These are phyloP conservation scores for Onygena corvina DNA, from an alignment of 2,329 filamentous ascomycete genomes.

Conservation along the genomic window DNA sequence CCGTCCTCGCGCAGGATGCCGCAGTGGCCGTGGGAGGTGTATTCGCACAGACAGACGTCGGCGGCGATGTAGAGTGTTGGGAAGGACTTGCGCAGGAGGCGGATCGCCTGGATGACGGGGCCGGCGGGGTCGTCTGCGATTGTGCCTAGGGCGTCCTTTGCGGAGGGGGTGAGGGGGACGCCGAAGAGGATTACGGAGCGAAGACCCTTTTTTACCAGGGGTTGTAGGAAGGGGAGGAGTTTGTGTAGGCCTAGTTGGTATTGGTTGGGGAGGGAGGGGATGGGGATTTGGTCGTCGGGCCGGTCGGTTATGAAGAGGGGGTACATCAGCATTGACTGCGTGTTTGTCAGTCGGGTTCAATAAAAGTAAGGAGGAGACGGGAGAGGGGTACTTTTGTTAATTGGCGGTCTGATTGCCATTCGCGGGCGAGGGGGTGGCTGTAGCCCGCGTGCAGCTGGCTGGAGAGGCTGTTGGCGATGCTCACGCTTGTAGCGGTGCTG, in stretches of 20 bases:
- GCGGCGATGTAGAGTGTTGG: constrained; percentile 82
- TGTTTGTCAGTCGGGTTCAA: constrained; percentile 6
- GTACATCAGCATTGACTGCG: constrained; percentile 93
- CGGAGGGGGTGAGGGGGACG: constrained; percentile 66
- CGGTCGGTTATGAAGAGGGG: constrained; percentile 92
- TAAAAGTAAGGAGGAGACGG: background rate
- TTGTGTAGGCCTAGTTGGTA: constrained; percentile 78
- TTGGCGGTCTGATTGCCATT: constrained; percentile 75
- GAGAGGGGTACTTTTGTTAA: constrained; percentile 58
- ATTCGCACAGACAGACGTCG: constrained; percentile 96
- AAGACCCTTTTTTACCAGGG: constrained; percentile 79
- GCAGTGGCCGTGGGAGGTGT: constrained; percentile 95
- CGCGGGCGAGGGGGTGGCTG: constrained; percentile 63
- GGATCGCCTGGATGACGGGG: constrained; percentile 79
- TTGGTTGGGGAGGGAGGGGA: constrained; percentile 85
- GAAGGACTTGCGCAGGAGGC: constrained; percentile 69
- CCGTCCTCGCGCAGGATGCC: constrained; percentile 90
- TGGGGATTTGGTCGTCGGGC: constrained; percentile 79
- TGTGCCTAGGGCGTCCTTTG: constrained; percentile 85
- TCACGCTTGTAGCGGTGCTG: constrained; percentile 40
- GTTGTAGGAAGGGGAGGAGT: constrained; percentile 69
- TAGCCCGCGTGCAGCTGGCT: constrained; percentile 77
- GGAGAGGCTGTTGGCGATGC: constrained; percentile 54
- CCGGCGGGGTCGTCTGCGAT: constrained; percentile 85
- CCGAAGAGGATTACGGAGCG: constrained; percentile 92